Conservation (phyloP, 768 basidiomycete species). For the Artomyces pyxidatus region DNA sequence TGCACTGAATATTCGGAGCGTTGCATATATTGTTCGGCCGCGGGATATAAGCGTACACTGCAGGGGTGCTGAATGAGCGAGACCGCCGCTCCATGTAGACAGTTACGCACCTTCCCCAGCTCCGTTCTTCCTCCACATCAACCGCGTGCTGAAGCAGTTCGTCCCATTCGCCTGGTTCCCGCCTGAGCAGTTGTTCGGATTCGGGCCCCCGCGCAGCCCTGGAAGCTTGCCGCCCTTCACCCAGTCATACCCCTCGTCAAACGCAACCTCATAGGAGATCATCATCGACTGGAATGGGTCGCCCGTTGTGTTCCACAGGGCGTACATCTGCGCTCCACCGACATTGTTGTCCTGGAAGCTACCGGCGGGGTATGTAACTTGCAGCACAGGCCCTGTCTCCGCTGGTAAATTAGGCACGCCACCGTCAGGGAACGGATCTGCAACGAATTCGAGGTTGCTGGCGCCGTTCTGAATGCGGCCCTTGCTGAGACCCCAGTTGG, state of each 20-base stretch:
- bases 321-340: constrained; percentile 62
- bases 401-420: constrained; percentile 25
- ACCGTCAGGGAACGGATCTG: constrained; percentile 55
- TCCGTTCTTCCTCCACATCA: constrained; percentile 70
- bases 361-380: constrained; percentile 55
- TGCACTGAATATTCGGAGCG: constrained; percentile 50
- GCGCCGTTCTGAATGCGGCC: constrained; percentile 52
- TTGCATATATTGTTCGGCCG: constrained; percentile 52
- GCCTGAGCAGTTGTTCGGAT: constrained; percentile 58
- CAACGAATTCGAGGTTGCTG: constrained; percentile 50
- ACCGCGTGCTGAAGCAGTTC: constrained; percentile 63
- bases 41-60: constrained; percentile 80
- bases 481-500: constrained; percentile 54
- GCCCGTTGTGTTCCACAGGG: constrained; percentile 57
- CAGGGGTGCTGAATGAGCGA: not conserved
- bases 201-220: constrained; percentile 62
- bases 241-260: constrained; percentile 58
- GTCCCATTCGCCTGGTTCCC: constrained; percentile 54
- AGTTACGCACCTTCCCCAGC: constrained; percentile 55
- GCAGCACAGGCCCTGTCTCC: constrained; percentile 34
- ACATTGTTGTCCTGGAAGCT: constrained; percentile 45
- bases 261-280: constrained; percentile 67
- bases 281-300: constrained; percentile 59
- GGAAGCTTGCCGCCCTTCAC: constrained; percentile 76
- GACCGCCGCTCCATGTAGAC: not conserved